Base-by-base conservation (phyloP, 1,139 yeast species). In the Nematodospora anomalae region DNA sequence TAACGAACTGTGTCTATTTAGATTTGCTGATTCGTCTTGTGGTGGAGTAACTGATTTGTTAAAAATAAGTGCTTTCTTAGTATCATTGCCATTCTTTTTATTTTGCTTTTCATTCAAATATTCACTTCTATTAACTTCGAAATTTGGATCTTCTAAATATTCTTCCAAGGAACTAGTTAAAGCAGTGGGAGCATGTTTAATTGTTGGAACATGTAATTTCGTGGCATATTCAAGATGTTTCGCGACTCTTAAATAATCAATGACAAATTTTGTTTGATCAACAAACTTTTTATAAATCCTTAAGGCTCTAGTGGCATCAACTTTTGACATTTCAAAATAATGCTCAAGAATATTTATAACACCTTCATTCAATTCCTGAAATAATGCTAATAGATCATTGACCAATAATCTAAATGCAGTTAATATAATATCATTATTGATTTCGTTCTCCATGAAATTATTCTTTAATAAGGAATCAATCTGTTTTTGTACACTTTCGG, bases 101-200 rank as follows among this genome's bases (percentile, higher is more conserved):
- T 32, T 35, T 9, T 36, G 38, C 46, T 63, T 81, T 51, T 85
- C 94, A 4, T 77, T 78, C 45, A 88, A 59, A 52, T 84, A 88
- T 53, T 86, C 95, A 44, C 80, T 68, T 58, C 95, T 77, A 55
- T 87, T 88, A 7, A 67, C 63, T 52, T 87, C 96, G 58, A 86
- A 87, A 52, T 83, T 84, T n/a, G 87, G 87, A 57, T 85, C 96
- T 53, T 81, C 76, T 51, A 92, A 67, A 58, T 92, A 94, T 50
- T 90, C 97, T 55, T 88, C 95, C 40, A 92, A 72, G 10, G 95
- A 83, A 28, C 82, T 74, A 6, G 96, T 85, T 50, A 92, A 73
- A 18, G 96, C 94, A 2, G 97, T 90, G 10, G 97, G 97, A 0
- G 97, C 97, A 61, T 92, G 98, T 58, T 88, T 88, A 43, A 92